Evolutionary conservation across 495 filamentous ascomycete genomes (phyloP).

Genomic region (Neurospora sp.): DNA sequence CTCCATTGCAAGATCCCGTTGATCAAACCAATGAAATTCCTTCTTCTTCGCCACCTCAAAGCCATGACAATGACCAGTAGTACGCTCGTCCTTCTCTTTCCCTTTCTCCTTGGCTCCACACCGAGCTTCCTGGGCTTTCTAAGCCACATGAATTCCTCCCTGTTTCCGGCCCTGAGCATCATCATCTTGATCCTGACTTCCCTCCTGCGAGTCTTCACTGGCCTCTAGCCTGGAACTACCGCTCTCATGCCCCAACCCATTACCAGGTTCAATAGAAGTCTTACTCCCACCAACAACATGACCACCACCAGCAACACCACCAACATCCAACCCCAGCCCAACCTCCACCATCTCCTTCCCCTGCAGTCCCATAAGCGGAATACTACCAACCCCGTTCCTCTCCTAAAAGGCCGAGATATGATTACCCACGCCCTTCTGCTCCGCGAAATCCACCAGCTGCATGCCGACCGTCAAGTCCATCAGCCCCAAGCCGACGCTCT

Average conservation of each 20-base stretch:
- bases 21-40: neutral
- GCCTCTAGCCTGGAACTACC: neutral
- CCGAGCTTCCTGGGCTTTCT: neutral
- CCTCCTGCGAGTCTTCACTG: neutral
- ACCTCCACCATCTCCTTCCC: neutral
- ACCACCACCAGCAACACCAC: neutral
- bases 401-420: conserved; percentile 56
- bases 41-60: neutral
- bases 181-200: neutral
- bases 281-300: neutral
- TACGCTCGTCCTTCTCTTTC: neutral
- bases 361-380: neutral
- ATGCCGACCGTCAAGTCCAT: conserved; percentile 74
- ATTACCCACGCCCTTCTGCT: conserved; percentile 61
- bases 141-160: neutral
- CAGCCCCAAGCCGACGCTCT: conserved; percentile 67
- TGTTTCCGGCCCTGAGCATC: neutral
- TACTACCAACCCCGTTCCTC: neutral
- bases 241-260: neutral
- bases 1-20: neutral
- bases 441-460: conserved; percentile 64
- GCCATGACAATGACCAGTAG: neutral
- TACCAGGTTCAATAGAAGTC: neutral
- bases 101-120: neutral
- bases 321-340: neutral